Evolutionary conservation across 352 stramenopile genomes (phyloP).

Genomic region (Peronosclerospora sorghi): DNA sequence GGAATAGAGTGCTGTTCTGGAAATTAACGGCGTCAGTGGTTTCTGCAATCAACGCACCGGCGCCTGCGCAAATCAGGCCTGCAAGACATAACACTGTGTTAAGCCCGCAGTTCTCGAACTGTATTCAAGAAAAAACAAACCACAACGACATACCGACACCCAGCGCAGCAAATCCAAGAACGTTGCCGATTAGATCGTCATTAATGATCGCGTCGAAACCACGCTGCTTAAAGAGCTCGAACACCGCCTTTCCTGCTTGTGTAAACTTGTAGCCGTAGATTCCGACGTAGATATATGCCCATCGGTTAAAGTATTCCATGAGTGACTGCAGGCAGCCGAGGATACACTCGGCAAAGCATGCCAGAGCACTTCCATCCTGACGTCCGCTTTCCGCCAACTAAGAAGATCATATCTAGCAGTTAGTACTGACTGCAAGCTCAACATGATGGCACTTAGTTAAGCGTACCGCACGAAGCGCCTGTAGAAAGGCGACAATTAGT

Average conservation of each 20-base stretch:
- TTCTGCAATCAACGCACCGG: constrained; percentile 41
- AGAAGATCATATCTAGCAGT: neutral
- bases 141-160: constrained; percentile 43
- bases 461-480: constrained; percentile 70
- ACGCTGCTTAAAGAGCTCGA: constrained; percentile 86
- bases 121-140: too few species aligned
- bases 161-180: constrained; percentile 85
- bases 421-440: neutral
- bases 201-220: constrained; percentile 95
- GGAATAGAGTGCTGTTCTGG: constrained; percentile 56
- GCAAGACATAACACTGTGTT: neutral
- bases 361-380: constrained; percentile 55
- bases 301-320: constrained; percentile 90
- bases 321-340: constrained; percentile 73
- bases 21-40: constrained; percentile 41
- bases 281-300: constrained; percentile 92
- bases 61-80: constrained; percentile 66
- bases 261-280: constrained; percentile 92
- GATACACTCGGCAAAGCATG: constrained; percentile 78
- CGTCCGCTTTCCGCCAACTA: constrained; percentile 60
- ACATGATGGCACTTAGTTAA: neutral
- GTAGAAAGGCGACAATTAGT: constrained; percentile 89
- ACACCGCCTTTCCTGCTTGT: constrained; percentile 87
- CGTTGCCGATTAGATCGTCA: constrained; percentile 89
- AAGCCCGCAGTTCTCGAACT: too few species aligned